Evolutionary conservation across 2,329 filamentous ascomycete species (phyloP).

Genomic region (Penicillium sp.): DNA sequence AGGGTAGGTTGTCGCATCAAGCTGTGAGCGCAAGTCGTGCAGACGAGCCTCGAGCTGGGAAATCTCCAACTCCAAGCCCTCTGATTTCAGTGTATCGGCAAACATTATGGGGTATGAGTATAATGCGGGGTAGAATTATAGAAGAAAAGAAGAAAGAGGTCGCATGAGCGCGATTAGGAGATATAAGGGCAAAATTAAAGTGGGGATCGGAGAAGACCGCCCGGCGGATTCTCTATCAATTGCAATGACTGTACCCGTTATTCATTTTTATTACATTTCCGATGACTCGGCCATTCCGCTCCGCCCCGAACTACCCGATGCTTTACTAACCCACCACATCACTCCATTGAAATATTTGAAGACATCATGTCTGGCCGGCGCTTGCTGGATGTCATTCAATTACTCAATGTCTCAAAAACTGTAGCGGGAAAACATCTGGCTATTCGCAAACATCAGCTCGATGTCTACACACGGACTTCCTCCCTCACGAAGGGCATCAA

Average conservation of each 20-base stretch:
- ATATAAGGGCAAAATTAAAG: not conserved
- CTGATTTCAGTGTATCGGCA: constrained; percentile 9
- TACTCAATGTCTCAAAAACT: constrained; percentile 68
- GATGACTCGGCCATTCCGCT: constrained; percentile 12
- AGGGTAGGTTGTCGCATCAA: constrained; percentile 29
- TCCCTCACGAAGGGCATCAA: constrained; percentile 64
- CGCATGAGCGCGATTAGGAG: not conserved
- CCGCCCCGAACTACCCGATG: constrained; percentile 15
- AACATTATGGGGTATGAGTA: constrained; percentile 3
- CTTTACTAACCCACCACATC: not conserved
- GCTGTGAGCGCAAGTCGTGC: constrained; percentile 44
- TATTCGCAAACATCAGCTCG: constrained; percentile 61
- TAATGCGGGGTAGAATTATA: not conserved
- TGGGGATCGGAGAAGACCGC: constrained; percentile 20
- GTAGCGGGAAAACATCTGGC: constrained; percentile 64
- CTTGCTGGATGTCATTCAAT: constrained; percentile 69
- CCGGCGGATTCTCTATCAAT: constrained; percentile 21
- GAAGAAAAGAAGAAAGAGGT: constrained; percentile 6
- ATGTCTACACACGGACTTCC: constrained; percentile 64
- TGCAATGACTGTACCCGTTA: constrained; percentile 4
- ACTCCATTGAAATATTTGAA: not conserved
- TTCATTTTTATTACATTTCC: constrained; percentile 14
- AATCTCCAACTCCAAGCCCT: constrained; percentile 40
- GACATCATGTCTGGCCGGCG: constrained; percentile 57
- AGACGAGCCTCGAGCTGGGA: constrained; percentile 50